Evolutionary conservation across 306 rosid genomes (phyloP).

Genomic region (Dalbergia cultrata): DNA sequence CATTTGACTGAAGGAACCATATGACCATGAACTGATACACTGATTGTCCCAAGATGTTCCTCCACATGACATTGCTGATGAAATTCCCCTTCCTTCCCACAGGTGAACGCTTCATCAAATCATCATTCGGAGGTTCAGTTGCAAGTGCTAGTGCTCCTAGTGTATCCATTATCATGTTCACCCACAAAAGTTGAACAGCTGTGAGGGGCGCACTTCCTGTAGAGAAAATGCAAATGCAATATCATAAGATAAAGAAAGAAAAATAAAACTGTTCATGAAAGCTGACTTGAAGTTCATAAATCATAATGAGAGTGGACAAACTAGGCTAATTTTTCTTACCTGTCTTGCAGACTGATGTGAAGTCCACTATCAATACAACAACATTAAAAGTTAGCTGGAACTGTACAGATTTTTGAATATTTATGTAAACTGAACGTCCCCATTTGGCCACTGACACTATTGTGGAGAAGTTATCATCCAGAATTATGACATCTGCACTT

Average conservation of each 20-base stretch:
- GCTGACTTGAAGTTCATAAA: constrained; percentile 2
- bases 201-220: constrained; percentile 94
- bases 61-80: constrained; percentile 97
- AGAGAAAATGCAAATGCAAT: constrained; percentile 24
- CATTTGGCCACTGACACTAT: constrained; percentile 96
- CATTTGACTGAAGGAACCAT: constrained; percentile 89
- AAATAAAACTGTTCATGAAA: not conserved
- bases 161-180: constrained; percentile 99
- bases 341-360: constrained; percentile 91
- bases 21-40: constrained; percentile 81
- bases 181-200: constrained; percentile 97
- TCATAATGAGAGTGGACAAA: constrained; percentile 7
- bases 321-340: constrained; percentile 59
- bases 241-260: constrained; percentile 43
- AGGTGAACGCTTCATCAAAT: constrained; percentile 86
- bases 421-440: constrained; percentile 97
- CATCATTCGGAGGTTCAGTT: constrained; percentile 93
- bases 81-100: constrained; percentile 93
- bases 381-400: constrained; percentile 95
- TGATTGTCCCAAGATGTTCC: constrained; percentile 93
- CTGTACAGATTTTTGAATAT: constrained; percentile 96
- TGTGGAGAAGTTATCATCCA: constrained; percentile 97
- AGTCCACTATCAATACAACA: constrained; percentile 93
- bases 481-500: constrained; percentile 96
- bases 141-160: constrained; percentile 98